Conservation (phyloP, 371 early-diverging fungal species). For the Funneliformis caledonium region DNA sequence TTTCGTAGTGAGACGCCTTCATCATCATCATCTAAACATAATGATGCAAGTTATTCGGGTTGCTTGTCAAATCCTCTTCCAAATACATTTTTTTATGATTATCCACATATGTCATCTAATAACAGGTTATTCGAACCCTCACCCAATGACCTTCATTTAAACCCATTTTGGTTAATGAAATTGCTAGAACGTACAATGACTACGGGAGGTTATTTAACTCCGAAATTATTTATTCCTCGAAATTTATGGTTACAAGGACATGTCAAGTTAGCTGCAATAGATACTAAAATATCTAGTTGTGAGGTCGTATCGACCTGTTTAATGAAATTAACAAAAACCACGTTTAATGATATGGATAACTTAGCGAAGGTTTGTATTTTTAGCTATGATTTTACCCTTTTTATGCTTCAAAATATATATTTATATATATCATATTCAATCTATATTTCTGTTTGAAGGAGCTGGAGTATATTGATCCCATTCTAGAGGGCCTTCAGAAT, state of each 20-base stretch:
- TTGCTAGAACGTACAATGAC: conserved; percentile 50
- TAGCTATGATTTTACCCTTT: background rate
- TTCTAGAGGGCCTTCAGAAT: conserved; percentile 35
- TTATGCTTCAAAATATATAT: background rate
- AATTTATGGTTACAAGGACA: conserved; percentile 49
- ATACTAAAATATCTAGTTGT: conserved; percentile 46
- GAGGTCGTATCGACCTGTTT: conserved; percentile 44
- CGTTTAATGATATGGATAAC: conserved; percentile 35
- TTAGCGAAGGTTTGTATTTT: conserved; percentile 29
- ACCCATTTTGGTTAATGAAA: conserved; percentile 54
- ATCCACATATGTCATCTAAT: background rate
- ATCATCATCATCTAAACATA: background rate
- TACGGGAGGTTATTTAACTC: conserved; percentile 51
- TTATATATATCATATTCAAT: too few species aligned
- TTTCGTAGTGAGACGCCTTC: background rate
- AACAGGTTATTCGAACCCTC: conserved; percentile 42
- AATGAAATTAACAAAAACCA: conserved; percentile 33
- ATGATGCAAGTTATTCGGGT: background rate
- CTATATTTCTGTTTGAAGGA: conserved; percentile 1
- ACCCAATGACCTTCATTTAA: conserved; percentile 46
- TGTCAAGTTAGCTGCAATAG: conserved; percentile 46
- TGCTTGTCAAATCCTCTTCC: background rate
- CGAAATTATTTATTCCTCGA: conserved; percentile 50
- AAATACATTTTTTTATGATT: conserved; percentile 8
- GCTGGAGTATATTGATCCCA: conserved; percentile 35